phyloP scores from a whole-genome alignment of 2,329 filamentous ascomycete genomes.

The Calonectria naviculata region DNA sequence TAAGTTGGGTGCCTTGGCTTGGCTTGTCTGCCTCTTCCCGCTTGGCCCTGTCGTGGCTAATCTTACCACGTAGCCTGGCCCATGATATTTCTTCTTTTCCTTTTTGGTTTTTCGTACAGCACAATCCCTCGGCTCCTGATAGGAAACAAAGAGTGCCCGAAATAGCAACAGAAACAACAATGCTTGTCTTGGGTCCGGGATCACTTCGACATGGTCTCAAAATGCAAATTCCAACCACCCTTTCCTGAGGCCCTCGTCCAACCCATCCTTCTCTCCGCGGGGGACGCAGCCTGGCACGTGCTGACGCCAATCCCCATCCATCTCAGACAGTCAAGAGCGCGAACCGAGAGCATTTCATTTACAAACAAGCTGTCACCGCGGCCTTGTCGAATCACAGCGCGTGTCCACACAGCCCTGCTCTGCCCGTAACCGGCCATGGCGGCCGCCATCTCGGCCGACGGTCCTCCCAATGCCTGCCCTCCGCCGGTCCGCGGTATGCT shows the following conservation, averaged over 20 bases:
- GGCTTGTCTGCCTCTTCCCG: neutral
- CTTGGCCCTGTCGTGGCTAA: neutral
- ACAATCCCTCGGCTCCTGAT: neutral
- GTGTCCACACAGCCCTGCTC: constrained; percentile 5
- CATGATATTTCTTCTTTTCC: neutral
- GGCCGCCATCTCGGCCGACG: constrained; percentile 25
- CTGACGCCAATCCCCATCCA: constrained; percentile 30
- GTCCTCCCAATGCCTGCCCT: constrained; percentile 12
- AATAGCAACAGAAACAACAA: constrained; percentile 15
- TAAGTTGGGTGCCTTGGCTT: neutral
- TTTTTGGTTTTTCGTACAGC: neutral
- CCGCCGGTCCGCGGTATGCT: constrained; percentile 16
- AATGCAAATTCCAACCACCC: constrained; percentile 9
- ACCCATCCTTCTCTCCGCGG: neutral
- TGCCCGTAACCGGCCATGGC: neutral
- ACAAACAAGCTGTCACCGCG: constrained; percentile 7
- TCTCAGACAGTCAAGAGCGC: constrained; percentile 21
- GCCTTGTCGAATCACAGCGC: constrained; percentile 5
- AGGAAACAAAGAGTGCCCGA: constrained; percentile 12
- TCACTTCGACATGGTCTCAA: constrained; percentile 5
- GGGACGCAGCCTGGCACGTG: constrained; percentile 33
- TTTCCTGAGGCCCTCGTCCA: neutral
- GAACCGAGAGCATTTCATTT: constrained; percentile 29
- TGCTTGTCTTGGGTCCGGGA: neutral
- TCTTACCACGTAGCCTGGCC: neutral